Base-by-base conservation (phyloP, 495 filamentous ascomycete species). In the Aspergillus avenaceus region DNA sequence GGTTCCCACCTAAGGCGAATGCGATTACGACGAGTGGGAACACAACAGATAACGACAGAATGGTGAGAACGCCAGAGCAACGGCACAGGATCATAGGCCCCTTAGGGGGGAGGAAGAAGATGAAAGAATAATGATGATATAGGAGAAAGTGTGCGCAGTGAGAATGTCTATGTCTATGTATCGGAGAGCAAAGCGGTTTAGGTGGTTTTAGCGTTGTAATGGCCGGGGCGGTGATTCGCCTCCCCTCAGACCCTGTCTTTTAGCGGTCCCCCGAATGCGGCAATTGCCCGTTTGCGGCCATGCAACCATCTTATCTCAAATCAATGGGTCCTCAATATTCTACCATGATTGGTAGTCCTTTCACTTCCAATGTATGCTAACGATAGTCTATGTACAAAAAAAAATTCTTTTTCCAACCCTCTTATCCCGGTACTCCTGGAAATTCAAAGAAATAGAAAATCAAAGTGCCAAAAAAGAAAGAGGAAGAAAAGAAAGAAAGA, bases 221-320 rank as follows among this genome's bases (percentile, higher is more conserved):
- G 3, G n/a, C 6, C 34, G n/a, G 34, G 34, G 34, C 34, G 34
- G 34, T 38, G 34, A 38, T 38, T 38, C 34, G 34, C 16, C 14
- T 21, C 34, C 3, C 5, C 12, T 36, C n/a, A 36, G 32, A 36
- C 32, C 32, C 32, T 36, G 32, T 16, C 32, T 16, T 6, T 36
- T 24, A 19, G 25, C 23, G 36, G 40, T 11, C 24, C 18, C 27
- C 46, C 43, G 37, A 50, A 50, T 58, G 14, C 55, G 55, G 50
- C 28, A 25, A 22, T 23, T 18, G 38, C 22, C 56, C 52, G 56
- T 59, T 59, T 59, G 56, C 56, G 52, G 52, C 47, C 48, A 54
- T 58, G 44, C 42, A 48, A 50, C 47, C 12, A 21, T 40, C 42
- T 45, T 40, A 19, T 28, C 41, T 16, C 36, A 7, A 18, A 44